Conservation (phyloP, 2,329 filamentous ascomycete species). For the Escovopsis weberi region DNA sequence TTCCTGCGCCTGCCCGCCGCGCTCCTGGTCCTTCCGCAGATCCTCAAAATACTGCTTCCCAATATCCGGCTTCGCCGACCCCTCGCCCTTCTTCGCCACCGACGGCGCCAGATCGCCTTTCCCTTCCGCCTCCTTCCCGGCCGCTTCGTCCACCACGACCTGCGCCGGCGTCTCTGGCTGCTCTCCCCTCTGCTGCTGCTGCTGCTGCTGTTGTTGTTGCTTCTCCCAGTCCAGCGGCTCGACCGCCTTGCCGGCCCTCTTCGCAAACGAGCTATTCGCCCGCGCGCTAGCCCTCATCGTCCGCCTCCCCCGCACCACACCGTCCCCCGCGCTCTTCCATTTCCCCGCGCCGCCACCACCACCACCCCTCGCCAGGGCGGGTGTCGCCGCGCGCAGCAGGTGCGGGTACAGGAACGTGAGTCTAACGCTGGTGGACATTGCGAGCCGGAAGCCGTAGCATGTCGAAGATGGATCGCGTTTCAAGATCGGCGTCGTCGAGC, state of each 20-base stretch:
- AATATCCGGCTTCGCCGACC: slow-evolving; percentile 1
- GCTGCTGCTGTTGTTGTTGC: slow-evolving; percentile 8
- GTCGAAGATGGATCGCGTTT: not conserved
- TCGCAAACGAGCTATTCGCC: slow-evolving; percentile 32
- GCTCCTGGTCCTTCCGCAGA: not conserved
- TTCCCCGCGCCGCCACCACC: not conserved
- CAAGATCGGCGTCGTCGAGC: not conserved
- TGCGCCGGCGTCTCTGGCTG: not conserved
- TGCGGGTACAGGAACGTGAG: slow-evolving; percentile 57
- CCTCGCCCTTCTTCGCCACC: not conserved
- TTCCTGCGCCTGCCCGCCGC: slow-evolving; percentile 1
- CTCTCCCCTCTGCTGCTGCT: slow-evolving; percentile 1
- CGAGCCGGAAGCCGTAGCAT: not conserved
- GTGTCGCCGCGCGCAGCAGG: slow-evolving; percentile 36
- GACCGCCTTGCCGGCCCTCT: slow-evolving; percentile 45
- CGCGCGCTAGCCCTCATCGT: slow-evolving; percentile 16
- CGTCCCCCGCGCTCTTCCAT: not conserved
- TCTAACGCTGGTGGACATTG: slow-evolving; percentile 47
- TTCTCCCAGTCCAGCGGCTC: slow-evolving; percentile 30
- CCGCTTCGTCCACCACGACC: not conserved
- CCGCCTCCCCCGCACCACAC: not conserved
- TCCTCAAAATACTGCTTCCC: slow-evolving; percentile 2
- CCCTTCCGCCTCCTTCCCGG: too few relatives aligned
- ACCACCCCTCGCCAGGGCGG: slow-evolving; percentile 3
- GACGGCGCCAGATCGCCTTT: too few relatives aligned